phyloP scores from a whole-genome alignment of 2,329 filamentous ascomycete genomes.

The Colletotrichum tropicale region DNA sequence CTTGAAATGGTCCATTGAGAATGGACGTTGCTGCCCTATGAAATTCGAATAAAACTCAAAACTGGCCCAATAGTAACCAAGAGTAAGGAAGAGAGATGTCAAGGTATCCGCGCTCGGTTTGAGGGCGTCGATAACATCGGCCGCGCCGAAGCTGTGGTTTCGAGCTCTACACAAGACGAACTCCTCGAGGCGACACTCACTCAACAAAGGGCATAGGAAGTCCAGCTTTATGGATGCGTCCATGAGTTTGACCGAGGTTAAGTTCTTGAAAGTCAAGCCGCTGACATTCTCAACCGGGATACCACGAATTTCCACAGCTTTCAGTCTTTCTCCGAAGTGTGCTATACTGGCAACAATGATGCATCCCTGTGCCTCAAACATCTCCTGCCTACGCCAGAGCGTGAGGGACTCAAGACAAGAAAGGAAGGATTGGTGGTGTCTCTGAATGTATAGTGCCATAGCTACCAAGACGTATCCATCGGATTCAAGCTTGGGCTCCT shows the following conservation, averaged over 20 bases:
- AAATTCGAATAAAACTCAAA: background rate
- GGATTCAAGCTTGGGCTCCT: background rate
- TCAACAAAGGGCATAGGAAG: background rate
- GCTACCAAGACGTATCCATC: accelerated
- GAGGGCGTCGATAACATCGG: background rate
- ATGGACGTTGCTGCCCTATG: background rate
- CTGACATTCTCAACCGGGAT: accelerated
- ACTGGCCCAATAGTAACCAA: background rate
- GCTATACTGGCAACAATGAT: background rate
- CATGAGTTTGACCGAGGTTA: background rate
- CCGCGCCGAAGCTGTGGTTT: background rate
- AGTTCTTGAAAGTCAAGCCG: background rate
- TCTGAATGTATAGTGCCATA: accelerated
- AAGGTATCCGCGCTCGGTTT: background rate
- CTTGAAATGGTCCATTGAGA: background rate
- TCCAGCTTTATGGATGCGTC: background rate
- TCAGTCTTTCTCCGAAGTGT: background rate
- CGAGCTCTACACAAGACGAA: background rate
- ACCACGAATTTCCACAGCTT: background rate
- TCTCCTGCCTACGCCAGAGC: accelerated
- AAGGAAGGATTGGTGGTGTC: background rate
- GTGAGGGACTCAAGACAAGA: background rate
- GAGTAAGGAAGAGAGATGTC: background rate
- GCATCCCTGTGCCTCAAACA: background rate
- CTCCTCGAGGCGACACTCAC: background rate